phyloP scores from a whole-genome alignment of 129 eudicot species.

The sunflower (Helianthus annuus) region DNA sequence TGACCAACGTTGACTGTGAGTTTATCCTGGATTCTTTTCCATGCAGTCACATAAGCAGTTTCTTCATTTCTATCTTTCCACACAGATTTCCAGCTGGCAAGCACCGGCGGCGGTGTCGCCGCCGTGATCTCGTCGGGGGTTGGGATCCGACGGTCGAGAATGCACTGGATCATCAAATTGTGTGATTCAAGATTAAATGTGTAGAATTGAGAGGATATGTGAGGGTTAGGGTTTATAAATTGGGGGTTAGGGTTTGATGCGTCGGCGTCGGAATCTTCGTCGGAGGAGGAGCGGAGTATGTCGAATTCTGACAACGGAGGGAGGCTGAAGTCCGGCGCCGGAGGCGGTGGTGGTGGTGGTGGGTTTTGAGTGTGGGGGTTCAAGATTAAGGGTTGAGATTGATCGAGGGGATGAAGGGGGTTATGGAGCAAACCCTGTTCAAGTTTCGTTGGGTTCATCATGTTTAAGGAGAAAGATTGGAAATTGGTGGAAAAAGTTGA shows the following conservation, averaged over 20 bases:
- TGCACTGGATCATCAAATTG: conserved; percentile 66
- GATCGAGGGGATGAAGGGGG: conserved; percentile 32
- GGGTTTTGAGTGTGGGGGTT: neutral
- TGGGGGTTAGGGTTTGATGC: conserved; percentile 7
- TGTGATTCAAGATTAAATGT: conserved; percentile 76
- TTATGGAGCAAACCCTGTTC: conserved; percentile 56
- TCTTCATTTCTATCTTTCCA: conserved; percentile 97
- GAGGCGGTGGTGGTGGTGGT: neutral
- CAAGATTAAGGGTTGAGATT: conserved; percentile 2
- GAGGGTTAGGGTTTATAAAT: conserved; percentile 64
- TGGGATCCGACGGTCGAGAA: conserved; percentile 60
- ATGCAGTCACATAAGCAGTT: conserved; percentile 80
- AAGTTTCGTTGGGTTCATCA: conserved; percentile 64
- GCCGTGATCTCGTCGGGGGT: conserved; percentile 69
- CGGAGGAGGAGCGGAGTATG: neutral
- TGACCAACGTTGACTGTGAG: conserved; percentile 45
- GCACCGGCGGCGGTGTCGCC: conserved; percentile 61
- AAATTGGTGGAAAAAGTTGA: too few relatives aligned
- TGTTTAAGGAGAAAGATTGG: neutral
- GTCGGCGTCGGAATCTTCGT: conserved; percentile 15
- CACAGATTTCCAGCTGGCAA: conserved; percentile 76
- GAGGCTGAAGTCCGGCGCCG: neutral
- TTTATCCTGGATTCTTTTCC: conserved; percentile 96
- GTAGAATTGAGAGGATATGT: conserved; percentile 79
- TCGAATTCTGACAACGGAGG: neutral